A percentile compares a stretch with the other conserved stretches of the same genome.
These are phyloP conservation scores for Thraustochytrium sp. DNA, from an alignment of 352 stramenopile species.

Conservation along the genomic window DNA sequence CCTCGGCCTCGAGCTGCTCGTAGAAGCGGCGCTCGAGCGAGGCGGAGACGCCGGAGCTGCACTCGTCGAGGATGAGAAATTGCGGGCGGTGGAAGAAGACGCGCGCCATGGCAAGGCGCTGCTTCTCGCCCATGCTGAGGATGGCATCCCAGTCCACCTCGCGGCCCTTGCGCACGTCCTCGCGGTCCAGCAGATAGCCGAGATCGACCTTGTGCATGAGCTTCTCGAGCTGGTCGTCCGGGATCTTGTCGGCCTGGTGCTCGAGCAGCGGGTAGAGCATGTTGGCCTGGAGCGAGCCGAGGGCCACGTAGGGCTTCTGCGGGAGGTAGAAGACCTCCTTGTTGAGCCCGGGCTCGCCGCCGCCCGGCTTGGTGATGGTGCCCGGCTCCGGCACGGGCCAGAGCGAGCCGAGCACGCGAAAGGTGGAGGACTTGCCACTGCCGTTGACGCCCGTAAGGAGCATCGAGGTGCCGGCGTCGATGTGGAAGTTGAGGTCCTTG, in stretches of 20 bases:
- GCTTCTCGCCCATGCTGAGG: slow-evolving; percentile 77
- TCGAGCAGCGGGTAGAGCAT: slow-evolving; percentile 76
- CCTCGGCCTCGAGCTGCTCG: slow-evolving; percentile 67
- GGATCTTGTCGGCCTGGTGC: slow-evolving; percentile 61
- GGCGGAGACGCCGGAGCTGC: slow-evolving; percentile 63
- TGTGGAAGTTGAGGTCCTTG: slow-evolving; percentile 63
- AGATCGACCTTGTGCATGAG: slow-evolving; percentile 73
- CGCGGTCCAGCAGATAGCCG: slow-evolving; percentile 63
- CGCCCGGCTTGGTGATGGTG: slow-evolving; percentile 35
- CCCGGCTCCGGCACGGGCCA: slow-evolving; percentile 62
- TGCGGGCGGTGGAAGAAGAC: slow-evolving; percentile 80
- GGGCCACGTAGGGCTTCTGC: slow-evolving; percentile 73
- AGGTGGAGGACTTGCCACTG: slow-evolving; percentile 75
- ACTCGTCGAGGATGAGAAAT: slow-evolving; percentile 79
- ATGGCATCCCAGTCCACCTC: slow-evolving; percentile 74
- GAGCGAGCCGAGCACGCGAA: slow-evolving; percentile 74
- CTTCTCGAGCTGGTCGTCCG: slow-evolving; percentile 61
- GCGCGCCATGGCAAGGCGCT: slow-evolving; percentile 76
- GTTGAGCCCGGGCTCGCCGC: not conserved
- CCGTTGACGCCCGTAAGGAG: slow-evolving; percentile 73
- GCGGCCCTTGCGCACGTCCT: slow-evolving; percentile 60
- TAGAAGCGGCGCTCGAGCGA: slow-evolving; percentile 80
- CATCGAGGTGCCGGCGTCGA: slow-evolving; percentile 78
- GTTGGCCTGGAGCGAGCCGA: slow-evolving; percentile 75
- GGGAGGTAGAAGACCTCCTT: slow-evolving; percentile 77